Evolutionary conservation across 805 yeast genomes (phyloP), one percentile per base, ranked within the genome.

Genomic region (Kodamaea restingae): DNA sequence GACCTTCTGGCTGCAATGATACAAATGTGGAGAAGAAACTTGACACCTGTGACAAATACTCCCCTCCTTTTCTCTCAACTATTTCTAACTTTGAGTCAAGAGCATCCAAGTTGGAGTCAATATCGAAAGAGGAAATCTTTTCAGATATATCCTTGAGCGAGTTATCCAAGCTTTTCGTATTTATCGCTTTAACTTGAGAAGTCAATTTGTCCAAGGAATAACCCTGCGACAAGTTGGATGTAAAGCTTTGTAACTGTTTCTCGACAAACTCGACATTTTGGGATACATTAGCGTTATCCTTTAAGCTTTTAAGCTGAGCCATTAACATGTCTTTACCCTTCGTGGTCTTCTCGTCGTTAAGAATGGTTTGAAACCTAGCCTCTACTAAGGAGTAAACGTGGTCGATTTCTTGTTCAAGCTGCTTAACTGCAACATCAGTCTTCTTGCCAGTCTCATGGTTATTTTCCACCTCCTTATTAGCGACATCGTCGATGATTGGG

Each of bases 21-120:
- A 66, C 63, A n/a, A 67, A 58, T 17, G 54, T 58, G 12, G 68
- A 53, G 35, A 84, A 66, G 43, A 80, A 73, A n/a, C 86, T 75
- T 3, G 37, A 33, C 40, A 84, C 66, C 51, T 71, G 77, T 29
- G 64, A 57, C 12, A 79, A 76, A 50, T 75, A 79, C n/a, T 66
- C 65, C 1, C 81, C 75, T 0, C 95, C 90, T 22, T 71, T 61
- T 37, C 73, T 75, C 56, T 90, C 96, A 6, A 87, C 80, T 38
- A 69, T 68, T 49, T 85, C 95, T 33, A 90, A 67, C 48, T 80
- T 46, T 7, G 75, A 63, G 57, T 88, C 97, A 44, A 90, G 69
- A 6, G 76, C 74, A 45, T 86, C 90, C 38, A 39, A 34, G 20
- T 35, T 30, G 5, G 33, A 24, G 31, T 39, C 38, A 7, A 39